A percentile compares a stretch with the other conserved stretches of the same genome.
Conservation (phyloP, 352 stramenopile genomes). For the Poterioochromonas sp. region DNA sequence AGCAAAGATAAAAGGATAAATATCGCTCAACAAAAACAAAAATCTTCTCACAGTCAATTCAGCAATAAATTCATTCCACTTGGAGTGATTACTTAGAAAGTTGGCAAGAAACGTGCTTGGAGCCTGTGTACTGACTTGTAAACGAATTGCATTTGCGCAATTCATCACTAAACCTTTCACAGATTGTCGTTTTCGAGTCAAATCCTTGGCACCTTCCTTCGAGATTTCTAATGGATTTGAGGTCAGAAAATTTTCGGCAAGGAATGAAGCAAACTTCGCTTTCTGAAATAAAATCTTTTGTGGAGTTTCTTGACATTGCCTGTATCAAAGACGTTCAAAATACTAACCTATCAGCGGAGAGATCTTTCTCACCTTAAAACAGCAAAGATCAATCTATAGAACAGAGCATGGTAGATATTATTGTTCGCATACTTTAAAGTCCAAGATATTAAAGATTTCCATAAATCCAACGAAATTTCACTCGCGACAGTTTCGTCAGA, state of each 20-base stretch:
- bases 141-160: slow-evolving; percentile 19
- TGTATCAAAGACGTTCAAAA: neutral
- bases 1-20: neutral
- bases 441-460: slow-evolving; percentile 11
- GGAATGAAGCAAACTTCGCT: slow-evolving; percentile 10
- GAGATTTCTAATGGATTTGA: neutral
- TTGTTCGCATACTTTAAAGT: slow-evolving; percentile 3
- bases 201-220: neutral
- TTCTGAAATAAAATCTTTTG: slow-evolving; percentile 24
- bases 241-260: neutral
- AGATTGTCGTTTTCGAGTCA: neutral
- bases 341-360: neutral
- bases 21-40: neutral
- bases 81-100: neutral
- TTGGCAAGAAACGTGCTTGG: neutral
- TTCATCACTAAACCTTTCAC: slow-evolving; percentile 24
- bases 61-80: slow-evolving; percentile 20
- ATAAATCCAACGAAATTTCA: slow-evolving; percentile 6
- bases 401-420: slow-evolving; percentile 26
- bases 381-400: slow-evolving; percentile 24
- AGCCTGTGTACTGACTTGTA: neutral
- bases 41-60: neutral
- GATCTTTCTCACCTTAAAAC: neutral
- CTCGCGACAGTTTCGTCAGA: neutral
- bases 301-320: neutral